phyloP scores from a whole-genome alignment of 768 basidiomycete species.

The Podaxis sp. region DNA sequence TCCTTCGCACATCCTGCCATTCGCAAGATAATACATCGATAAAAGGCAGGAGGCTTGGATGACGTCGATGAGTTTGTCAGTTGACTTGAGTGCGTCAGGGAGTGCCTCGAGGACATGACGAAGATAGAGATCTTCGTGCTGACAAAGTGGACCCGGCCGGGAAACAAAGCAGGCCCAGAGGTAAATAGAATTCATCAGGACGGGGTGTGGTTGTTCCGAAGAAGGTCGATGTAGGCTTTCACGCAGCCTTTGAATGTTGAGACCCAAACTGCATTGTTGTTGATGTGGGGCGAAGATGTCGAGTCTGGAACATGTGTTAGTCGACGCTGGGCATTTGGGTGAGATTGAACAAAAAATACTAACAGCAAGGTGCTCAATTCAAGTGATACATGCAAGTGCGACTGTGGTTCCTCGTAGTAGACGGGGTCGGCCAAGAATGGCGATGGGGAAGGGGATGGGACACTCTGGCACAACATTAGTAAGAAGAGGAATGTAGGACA shows the following conservation, averaged over 20 bases:
- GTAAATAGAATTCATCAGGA: conserved; percentile 75
- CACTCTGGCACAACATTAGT: conserved; percentile 23
- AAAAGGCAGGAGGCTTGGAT: conserved; percentile 75
- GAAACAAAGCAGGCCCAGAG: conserved; percentile 83
- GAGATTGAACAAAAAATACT: conserved; percentile 19
- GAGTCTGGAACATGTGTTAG: conserved; percentile 39
- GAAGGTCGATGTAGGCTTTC: conserved; percentile 51
- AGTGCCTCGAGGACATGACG: conserved; percentile 57
- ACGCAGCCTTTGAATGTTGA: conserved; percentile 62
- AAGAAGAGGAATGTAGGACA: neutral
- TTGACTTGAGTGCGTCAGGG: conserved; percentile 55
- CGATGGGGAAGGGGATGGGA: conserved; percentile 49
- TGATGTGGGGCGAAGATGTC: conserved; percentile 75
- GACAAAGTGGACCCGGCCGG: conserved; percentile 61
- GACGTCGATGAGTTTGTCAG: conserved; percentile 57
- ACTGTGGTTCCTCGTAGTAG: conserved; percentile 47
- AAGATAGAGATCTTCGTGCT: conserved; percentile 73
- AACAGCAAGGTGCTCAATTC: conserved; percentile 69
- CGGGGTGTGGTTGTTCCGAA: conserved; percentile 67
- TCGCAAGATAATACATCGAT: conserved; percentile 71
- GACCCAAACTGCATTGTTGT: conserved; percentile 68
- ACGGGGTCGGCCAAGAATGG: conserved; percentile 39
- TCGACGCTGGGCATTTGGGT: conserved; percentile 12
- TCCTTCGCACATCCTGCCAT: conserved; percentile 74
- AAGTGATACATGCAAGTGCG: conserved; percentile 42